phyloP scores from a whole-genome alignment of 2,329 filamentous ascomycete species.

The Neonectria sp. region DNA sequence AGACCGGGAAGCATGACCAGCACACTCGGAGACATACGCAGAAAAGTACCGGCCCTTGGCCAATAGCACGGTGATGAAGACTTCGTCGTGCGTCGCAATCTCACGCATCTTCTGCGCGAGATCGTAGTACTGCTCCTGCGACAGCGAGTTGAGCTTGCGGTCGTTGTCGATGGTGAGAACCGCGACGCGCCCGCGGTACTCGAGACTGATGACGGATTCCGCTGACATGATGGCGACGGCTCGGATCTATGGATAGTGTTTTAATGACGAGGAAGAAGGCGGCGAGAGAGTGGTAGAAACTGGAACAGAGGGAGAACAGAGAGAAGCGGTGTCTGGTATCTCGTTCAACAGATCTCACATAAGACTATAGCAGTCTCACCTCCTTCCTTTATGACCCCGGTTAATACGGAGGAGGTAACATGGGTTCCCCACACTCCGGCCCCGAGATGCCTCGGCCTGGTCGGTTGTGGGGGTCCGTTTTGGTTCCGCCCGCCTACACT shows the following conservation, averaged over 20 bases:
- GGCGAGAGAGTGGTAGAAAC: background rate
- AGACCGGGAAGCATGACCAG: too few species aligned
- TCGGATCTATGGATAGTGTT: background rate
- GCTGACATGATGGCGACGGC: slow-evolving; percentile 34
- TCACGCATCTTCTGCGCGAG: slow-evolving; percentile 82
- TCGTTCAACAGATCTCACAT: background rate
- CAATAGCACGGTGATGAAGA: slow-evolving; percentile 87
- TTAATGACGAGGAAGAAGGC: background rate
- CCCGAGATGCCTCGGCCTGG: slow-evolving; percentile 43
- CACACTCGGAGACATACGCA: slow-evolving; percentile 71
- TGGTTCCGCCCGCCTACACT: background rate
- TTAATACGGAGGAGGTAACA: slow-evolving; percentile 10
- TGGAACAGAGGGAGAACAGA: background rate
- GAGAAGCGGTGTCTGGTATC: background rate
- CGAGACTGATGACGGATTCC: slow-evolving; percentile 53
- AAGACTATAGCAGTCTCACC: background rate
- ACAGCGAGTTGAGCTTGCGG: slow-evolving; percentile 90
- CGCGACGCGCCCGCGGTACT: slow-evolving; percentile 64
- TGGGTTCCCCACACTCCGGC: slow-evolving; percentile 40
- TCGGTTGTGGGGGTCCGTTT: slow-evolving; percentile 24
- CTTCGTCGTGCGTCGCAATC: slow-evolving; percentile 83
- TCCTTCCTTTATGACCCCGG: background rate
- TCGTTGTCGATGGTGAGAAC: slow-evolving; percentile 89
- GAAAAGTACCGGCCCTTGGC: slow-evolving; percentile 91
- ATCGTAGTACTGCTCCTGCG: slow-evolving; percentile 80